Conservation (phyloP, 75 land plant genomes). For the Cryptomeria japonica region DNA sequence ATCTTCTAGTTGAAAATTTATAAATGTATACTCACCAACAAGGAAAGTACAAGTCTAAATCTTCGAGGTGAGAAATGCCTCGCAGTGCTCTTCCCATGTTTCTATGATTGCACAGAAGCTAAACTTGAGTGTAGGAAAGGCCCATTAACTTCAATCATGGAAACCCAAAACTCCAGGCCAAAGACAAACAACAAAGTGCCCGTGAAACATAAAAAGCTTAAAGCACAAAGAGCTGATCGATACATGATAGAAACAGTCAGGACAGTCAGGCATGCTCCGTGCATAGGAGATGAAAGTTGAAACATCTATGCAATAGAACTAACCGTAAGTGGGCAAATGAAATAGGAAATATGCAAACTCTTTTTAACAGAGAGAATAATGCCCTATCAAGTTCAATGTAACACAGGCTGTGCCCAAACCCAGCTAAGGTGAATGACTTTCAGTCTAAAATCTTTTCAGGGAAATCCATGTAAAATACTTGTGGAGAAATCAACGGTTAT, state of each 20-base stretch:
- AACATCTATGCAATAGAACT: not conserved
- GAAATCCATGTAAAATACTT: not conserved
- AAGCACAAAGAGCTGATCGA: not conserved
- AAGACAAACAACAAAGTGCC: not conserved
- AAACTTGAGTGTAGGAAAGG: not conserved
- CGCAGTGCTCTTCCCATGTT: no score
- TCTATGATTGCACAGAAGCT: no score
- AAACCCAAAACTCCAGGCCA: not conserved
- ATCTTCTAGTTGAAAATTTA: not conserved
- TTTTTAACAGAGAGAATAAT: not conserved
- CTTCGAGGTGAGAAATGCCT: not conserved
- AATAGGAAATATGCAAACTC: not conserved
- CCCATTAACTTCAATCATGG: not conserved
- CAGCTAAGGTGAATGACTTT: not conserved
- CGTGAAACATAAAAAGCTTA: not conserved
- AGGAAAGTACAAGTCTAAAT: not conserved
- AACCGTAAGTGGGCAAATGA: not conserved
- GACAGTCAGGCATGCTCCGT: no score
- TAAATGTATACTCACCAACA: not conserved
- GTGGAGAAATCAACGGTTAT: not conserved
- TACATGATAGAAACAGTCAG: not conserved
- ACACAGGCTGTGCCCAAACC: not conserved
- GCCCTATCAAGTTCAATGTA: not conserved
- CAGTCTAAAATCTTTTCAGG: not conserved
- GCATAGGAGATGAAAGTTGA: not conserved